Percentiles rank a stretch among this genome's conserved stretches.
phyloP scores from a whole-genome alignment of 2,329 filamentous ascomycete genomes.

The Fusarium sp. region DNA sequence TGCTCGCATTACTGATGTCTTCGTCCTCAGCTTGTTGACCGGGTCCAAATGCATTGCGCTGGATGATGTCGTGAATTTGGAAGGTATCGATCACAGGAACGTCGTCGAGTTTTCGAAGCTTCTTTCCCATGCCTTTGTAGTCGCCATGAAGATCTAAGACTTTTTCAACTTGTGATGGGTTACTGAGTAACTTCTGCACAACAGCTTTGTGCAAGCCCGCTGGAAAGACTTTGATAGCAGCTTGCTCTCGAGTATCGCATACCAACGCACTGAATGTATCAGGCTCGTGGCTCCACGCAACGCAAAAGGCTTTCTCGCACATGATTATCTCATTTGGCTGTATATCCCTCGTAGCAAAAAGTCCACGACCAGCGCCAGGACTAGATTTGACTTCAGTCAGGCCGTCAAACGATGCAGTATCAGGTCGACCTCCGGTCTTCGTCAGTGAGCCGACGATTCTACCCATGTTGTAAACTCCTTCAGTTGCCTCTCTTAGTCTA shows the following conservation, averaged over 20 bases:
- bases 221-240: constrained; percentile 46
- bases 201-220: constrained; percentile 47
- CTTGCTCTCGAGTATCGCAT: constrained; percentile 47
- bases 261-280: constrained; percentile 48
- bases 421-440: constrained; percentile 45
- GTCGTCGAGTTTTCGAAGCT: too few species aligned
- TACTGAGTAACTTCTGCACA: constrained; percentile 44
- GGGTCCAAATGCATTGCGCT: constrained; percentile 49
- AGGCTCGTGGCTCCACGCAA: constrained; percentile 47
- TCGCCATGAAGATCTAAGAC: constrained; percentile 45
- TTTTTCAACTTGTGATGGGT: constrained; percentile 40
- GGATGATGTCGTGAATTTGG: constrained; percentile 49
- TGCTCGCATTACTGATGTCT: constrained; percentile 48
- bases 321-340: constrained; percentile 47
- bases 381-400: constrained; percentile 46
- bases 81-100: constrained; percentile 49
- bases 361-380: constrained; percentile 48
- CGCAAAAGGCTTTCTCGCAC: constrained; percentile 51
- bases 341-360: constrained; percentile 51
- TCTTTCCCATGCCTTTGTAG: constrained; percentile 39
- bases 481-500: constrained; percentile 43
- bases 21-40: constrained; percentile 46
- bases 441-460: constrained; percentile 41
- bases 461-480: constrained; percentile 39
- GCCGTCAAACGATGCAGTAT: constrained; percentile 46